Percentiles rank a stretch among this genome's conserved stretches.
Evolutionary conservation across 768 basidiomycete species (phyloP).

Genomic region (Neoboletus magnificus): DNA sequence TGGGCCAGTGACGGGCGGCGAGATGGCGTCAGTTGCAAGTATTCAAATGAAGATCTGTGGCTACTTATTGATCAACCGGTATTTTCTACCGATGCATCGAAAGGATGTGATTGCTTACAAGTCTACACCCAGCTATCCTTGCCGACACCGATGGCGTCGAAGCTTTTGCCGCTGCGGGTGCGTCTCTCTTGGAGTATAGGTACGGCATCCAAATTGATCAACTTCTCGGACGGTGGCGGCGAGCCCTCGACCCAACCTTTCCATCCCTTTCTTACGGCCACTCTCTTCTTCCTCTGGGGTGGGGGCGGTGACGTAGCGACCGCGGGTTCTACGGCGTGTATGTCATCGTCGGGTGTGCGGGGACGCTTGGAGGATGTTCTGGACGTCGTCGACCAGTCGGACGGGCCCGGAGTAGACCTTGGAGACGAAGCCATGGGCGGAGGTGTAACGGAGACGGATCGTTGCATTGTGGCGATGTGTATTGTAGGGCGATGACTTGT

Average conservation of each 20-base stretch:
- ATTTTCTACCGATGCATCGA: conserved; percentile 48
- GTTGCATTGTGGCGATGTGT: conserved; percentile 64
- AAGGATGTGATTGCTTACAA: conserved; percentile 38
- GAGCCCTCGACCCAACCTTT: conserved; percentile 91
- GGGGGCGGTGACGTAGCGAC: conserved; percentile 21
- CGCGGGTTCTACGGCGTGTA: conserved; percentile 32
- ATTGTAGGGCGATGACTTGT: conserved; percentile 51
- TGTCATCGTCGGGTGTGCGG: conserved; percentile 66
- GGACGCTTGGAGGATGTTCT: conserved; percentile 79
- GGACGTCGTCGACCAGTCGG: conserved; percentile 68
- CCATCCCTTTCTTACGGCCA: conserved; percentile 76
- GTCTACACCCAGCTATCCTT: conserved; percentile 72
- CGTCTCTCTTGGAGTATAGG: conserved; percentile 68
- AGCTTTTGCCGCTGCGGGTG: conserved; percentile 82
- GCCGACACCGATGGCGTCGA: conserved; percentile 77
- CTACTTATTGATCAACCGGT: conserved; percentile 28
- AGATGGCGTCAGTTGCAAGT: neutral
- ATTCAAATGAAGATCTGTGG: conserved; percentile 1
- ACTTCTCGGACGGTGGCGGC: conserved; percentile 71
- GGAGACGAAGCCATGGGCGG: conserved; percentile 66
- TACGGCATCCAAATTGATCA: conserved; percentile 77
- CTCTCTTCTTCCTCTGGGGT: conserved; percentile 56
- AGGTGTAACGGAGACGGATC: conserved; percentile 72
- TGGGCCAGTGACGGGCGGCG: neutral
- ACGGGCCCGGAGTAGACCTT: conserved; percentile 72